These are phyloP conservation scores for Boeremia exigua DNA, from an alignment of 2,329 filamentous ascomycete species.

Conservation along the genomic window DNA sequence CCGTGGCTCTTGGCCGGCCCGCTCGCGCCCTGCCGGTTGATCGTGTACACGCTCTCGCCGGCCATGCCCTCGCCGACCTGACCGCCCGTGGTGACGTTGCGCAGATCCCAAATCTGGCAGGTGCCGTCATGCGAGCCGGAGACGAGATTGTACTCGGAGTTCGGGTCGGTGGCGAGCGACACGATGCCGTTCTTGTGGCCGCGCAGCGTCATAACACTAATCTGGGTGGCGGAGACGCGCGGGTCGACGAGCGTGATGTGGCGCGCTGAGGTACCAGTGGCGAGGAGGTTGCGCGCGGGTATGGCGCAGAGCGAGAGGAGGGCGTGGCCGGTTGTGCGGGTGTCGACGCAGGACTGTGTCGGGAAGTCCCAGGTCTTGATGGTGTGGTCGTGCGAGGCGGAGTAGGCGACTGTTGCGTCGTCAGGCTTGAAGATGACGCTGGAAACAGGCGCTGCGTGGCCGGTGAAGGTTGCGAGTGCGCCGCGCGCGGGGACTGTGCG, in stretches of 20 bases:
- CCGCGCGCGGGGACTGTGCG: constrained; percentile 74
- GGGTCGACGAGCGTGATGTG: constrained; percentile 95
- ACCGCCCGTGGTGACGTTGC: constrained; percentile 68
- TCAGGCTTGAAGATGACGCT: constrained; percentile 83
- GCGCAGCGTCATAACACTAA: constrained; percentile 86
- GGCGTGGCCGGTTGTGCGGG: constrained; percentile 81
- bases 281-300: constrained; percentile 66
- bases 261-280: constrained; percentile 80
- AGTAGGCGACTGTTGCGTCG: constrained; percentile 89
- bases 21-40: constrained; percentile 74
- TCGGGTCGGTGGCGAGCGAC: constrained; percentile 64
- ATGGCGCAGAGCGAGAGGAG: constrained; percentile 81
- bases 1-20: constrained; percentile 65
- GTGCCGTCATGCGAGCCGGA: constrained; percentile 93
- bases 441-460: constrained; percentile 76
- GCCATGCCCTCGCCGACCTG: constrained; percentile 57
- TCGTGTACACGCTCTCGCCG: constrained; percentile 77
- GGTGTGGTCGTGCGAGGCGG: constrained; percentile 87
- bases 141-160: constrained; percentile 81
- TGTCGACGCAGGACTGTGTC: constrained; percentile 78
- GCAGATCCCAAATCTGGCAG: constrained; percentile 91
- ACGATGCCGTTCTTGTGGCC: constrained; percentile 81
- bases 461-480: constrained; percentile 73
- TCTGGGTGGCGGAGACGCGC: constrained; percentile 74
- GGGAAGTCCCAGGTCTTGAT: constrained; percentile 90